Conservation (phyloP, 164 flowering plant species). For the Stephania japonica region DNA sequence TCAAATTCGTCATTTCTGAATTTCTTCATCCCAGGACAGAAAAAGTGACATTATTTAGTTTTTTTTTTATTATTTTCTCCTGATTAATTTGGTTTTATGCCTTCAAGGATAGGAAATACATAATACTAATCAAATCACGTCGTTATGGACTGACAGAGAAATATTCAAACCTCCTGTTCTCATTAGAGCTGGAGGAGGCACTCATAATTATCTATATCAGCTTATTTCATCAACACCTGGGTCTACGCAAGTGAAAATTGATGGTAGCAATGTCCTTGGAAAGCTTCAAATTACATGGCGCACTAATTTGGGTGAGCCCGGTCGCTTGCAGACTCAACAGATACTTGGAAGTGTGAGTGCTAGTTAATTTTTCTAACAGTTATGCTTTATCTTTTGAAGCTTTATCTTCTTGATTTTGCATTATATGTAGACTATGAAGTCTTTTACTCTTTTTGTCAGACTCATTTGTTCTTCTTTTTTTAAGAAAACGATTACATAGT, state of each 20-base stretch:
- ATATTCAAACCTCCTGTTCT: slow-evolving; percentile 68
- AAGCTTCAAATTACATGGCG: slow-evolving; percentile 99
- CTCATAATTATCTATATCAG: slow-evolving; percentile 82
- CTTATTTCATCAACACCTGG: slow-evolving; percentile 46
- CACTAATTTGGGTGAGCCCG: slow-evolving; percentile 97
- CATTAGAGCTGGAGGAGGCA: slow-evolving; percentile 89
- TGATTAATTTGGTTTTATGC: neutral
- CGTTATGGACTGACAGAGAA: slow-evolving; percentile 38
- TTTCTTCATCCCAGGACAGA: neutral
- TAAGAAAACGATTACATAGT: neutral
- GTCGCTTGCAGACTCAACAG: slow-evolving; percentile 95
- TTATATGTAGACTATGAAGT: neutral
- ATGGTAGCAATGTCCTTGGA: slow-evolving; percentile 84
- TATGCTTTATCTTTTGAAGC: neutral
- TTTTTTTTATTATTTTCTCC: neutral
- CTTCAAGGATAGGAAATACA: neutral
- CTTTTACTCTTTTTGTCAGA: neutral
- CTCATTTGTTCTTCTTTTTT: neutral
- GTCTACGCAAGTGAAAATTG: slow-evolving; percentile 46
- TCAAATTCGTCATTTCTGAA: slow-evolving; percentile 3
- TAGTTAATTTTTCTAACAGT: slow-evolving; percentile 4
- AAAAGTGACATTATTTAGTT: neutral
- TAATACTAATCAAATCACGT: slow-evolving; percentile 5
- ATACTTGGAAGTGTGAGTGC: slow-evolving; percentile 83
- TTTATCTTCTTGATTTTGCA: neutral